Evolutionary conservation across 163 green algal genomes (phyloP).

Genomic region (Scenedesmus sp.): DNA sequence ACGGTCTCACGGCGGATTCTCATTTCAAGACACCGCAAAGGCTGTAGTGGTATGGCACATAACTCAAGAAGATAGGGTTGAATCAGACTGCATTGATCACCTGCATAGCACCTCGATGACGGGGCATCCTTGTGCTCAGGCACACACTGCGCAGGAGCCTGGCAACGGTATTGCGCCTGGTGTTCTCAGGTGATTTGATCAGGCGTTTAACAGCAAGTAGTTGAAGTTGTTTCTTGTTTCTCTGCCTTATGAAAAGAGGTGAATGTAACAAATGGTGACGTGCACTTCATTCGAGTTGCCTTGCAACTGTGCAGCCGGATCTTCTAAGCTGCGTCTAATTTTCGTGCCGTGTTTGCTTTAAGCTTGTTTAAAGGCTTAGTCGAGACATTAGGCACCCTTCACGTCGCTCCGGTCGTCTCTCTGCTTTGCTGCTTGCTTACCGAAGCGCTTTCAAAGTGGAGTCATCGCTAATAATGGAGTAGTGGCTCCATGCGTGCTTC

Average conservation of each 20-base stretch:
- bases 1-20: neutral
- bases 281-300: neutral
- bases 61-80: neutral
- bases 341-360: too few relatives aligned
- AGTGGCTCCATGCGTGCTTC: constrained; percentile 10
- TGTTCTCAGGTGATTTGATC: too few relatives aligned
- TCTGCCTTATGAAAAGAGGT: too few relatives aligned
- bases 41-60: neutral
- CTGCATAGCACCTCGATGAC: too few relatives aligned
- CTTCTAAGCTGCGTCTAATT: neutral
- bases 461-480: neutral
- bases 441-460: neutral
- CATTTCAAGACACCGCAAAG: neutral
- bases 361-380: neutral
- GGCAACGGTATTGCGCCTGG: too few relatives aligned
- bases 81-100: too few relatives aligned
- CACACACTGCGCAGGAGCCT: too few relatives aligned
- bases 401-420: neutral
- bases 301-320: neutral
- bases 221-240: too few relatives aligned
- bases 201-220: too few relatives aligned
- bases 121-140: too few relatives aligned
- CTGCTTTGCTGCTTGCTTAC: neutral
- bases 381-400: neutral
- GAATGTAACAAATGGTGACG: constrained; percentile 2